phyloP scores from a whole-genome alignment of 768 basidiomycete genomes.

The Termitomyces sp. region DNA sequence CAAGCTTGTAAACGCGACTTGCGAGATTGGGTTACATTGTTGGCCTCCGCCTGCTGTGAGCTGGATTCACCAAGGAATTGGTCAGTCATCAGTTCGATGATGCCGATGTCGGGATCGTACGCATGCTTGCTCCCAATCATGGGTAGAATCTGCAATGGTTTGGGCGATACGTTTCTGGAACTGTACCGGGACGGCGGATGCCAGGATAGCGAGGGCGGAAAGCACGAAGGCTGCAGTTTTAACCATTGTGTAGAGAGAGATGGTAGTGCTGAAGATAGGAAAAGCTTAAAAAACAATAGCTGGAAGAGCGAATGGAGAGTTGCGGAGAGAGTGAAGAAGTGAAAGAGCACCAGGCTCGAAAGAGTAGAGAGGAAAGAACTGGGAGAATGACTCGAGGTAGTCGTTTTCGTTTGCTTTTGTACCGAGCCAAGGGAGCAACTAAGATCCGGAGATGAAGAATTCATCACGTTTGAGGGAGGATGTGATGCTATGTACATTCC shows the following conservation, averaged over 20 bases:
- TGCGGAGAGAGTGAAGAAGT: neutral
- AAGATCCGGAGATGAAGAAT: neutral
- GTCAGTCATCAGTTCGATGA: neutral
- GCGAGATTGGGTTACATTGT: conserved; percentile 41
- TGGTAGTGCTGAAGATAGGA: neutral
- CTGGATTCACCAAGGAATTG: conserved; percentile 14
- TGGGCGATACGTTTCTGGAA: conserved; percentile 44
- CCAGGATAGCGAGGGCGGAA: conserved; percentile 19
- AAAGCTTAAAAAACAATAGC: neutral
- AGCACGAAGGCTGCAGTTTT: conserved; percentile 24
- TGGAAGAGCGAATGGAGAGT: neutral
- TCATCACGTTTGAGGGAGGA: neutral
- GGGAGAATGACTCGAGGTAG: neutral
- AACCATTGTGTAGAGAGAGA: conserved; percentile 17
- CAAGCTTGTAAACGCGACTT: conserved; percentile 38
- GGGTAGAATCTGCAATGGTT: conserved; percentile 39
- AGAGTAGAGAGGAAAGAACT: neutral
- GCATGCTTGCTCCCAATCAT: conserved; percentile 47
- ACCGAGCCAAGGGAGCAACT: neutral
- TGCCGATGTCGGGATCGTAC: conserved; percentile 26
- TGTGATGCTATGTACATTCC: neutral
- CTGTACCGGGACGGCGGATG: conserved; percentile 25
- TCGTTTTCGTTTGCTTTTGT: neutral
- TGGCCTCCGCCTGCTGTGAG: conserved; percentile 36
- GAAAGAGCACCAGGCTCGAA: conserved; percentile 1